Conservation (phyloP, 2,329 filamentous ascomycete genomes). For the Camillea tinctor region DNA sequence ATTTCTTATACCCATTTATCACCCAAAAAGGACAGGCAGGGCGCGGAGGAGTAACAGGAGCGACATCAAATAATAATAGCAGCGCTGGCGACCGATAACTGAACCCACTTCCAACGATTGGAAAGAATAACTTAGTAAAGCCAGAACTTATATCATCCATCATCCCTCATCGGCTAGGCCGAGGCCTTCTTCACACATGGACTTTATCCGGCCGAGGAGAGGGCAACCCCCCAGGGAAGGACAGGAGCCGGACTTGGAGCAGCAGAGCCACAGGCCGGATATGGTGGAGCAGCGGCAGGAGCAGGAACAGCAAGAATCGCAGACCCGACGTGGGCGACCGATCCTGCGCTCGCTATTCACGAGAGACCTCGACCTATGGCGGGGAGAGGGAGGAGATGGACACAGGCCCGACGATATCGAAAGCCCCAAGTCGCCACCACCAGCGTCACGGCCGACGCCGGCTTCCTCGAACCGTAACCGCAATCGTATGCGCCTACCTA, state of each 20-base stretch:
- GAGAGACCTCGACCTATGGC: constrained; percentile 6
- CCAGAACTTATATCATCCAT: too few species aligned
- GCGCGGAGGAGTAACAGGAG: constrained; percentile 9
- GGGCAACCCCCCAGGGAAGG: constrained; percentile 13
- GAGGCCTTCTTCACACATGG: constrained; percentile 13
- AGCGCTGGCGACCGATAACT: constrained; percentile 13
- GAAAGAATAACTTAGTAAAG: constrained; percentile 3
- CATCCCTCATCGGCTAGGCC: background rate
- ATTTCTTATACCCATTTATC: background rate
- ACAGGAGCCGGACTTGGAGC: constrained; percentile 16
- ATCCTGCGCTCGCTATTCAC: constrained; percentile 11
- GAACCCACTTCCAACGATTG: constrained; percentile 8
- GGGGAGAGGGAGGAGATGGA: constrained; percentile 6
- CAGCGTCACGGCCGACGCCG: constrained; percentile 31
- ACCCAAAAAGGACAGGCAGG: background rate
- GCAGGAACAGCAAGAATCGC: background rate
- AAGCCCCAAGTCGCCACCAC: constrained; percentile 45
- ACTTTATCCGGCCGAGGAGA: constrained; percentile 25
- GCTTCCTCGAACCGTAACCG: too few species aligned
- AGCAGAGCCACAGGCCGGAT: constrained; percentile 12
- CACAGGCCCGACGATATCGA: constrained; percentile 34
- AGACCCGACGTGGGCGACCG: background rate
- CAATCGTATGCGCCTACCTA: constrained; percentile 42
- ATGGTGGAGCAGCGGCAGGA: constrained; percentile 20
- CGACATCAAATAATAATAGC: constrained; percentile 9